These are phyloP conservation scores for Mycena citricolor DNA, from an alignment of 1,284 basidiomycete genomes.

Conservation along the genomic window DNA sequence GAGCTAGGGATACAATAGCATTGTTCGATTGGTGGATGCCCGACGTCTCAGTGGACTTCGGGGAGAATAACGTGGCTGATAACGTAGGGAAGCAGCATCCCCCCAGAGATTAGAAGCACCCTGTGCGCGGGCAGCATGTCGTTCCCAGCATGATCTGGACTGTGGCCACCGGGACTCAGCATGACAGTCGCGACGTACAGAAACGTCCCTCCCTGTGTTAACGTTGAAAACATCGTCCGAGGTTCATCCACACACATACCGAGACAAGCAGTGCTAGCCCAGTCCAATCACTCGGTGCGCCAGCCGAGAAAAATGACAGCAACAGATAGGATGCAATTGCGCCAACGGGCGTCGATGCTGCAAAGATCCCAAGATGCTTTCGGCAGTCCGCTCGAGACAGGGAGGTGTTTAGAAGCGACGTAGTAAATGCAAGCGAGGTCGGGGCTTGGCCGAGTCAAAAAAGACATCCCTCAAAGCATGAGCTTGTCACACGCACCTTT, in stretches of 20 bases:
- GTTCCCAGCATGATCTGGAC: conserved; percentile 30
- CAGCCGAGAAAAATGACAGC: conserved; percentile 56
- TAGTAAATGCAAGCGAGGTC: conserved; percentile 81
- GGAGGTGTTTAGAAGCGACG: conserved; percentile 75
- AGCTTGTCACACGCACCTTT: conserved; percentile 59
- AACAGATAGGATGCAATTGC: conserved; percentile 70
- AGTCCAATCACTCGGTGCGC: conserved; percentile 53
- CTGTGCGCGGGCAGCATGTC: conserved; percentile 51
- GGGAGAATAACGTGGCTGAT: conserved; percentile 49
- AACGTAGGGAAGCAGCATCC: conserved; percentile 70
- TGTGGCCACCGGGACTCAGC: conserved; percentile 61
- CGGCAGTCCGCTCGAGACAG: conserved; percentile 69
- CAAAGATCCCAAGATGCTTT: conserved; percentile 76
- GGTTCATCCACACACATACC: conserved; percentile 49
- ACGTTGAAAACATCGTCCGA: conserved; percentile 10
- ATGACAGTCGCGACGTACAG: conserved; percentile 92
- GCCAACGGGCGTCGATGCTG: conserved; percentile 75
- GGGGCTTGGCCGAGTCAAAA: conserved; percentile 54
- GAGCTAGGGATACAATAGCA: no score
- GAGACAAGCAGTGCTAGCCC: conserved; percentile 80
- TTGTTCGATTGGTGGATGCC: no score
- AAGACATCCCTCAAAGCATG: not conserved
- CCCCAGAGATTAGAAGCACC: conserved; percentile 55
- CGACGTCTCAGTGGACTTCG: conserved; percentile 43
- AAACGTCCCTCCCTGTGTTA: conserved; percentile 85